Percentiles rank a stretch among this genome's conserved stretches.
phyloP scores from a whole-genome alignment of 306 rosid species.

The Hippophae gyantsensis region DNA sequence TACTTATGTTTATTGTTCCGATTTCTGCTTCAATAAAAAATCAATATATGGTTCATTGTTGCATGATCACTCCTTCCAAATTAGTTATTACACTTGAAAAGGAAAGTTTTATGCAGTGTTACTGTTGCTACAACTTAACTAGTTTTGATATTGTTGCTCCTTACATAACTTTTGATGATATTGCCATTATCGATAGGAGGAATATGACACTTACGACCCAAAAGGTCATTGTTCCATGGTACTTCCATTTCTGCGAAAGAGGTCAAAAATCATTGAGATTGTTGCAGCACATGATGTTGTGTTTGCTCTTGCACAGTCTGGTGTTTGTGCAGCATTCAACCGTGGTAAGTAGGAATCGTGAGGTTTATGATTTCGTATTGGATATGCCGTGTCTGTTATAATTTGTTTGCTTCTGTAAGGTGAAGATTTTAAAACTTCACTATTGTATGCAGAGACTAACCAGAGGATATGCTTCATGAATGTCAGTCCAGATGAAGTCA shows the following conservation, averaged over 20 bases:
- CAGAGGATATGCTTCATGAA: constrained; percentile 84
- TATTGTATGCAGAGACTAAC: constrained; percentile 61
- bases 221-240: constrained; percentile 49
- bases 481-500: constrained; percentile 80
- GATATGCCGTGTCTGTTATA: not conserved
- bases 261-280: constrained; percentile 69
- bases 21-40: not conserved
- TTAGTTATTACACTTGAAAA: not conserved
- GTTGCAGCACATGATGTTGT: constrained; percentile 75
- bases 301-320: constrained; percentile 82
- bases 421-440: constrained; percentile 11
- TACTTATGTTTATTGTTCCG: not conserved
- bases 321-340: constrained; percentile 87
- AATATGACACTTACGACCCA: constrained; percentile 75
- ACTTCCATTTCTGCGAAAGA: constrained; percentile 65
- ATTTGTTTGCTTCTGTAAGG: constrained; percentile 1
- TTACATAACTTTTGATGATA: not conserved
- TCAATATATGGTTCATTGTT: not conserved
- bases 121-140: not conserved
- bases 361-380: not conserved
- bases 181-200: constrained; percentile 31
- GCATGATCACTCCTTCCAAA: not conserved
- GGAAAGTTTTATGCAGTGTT: not conserved
- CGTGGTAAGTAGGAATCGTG: constrained; percentile 36
- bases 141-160: not conserved